These are phyloP conservation scores for Cryptococcus wingfieldii DNA, from an alignment of 1,284 basidiomycete species.

Conservation along the genomic window DNA sequence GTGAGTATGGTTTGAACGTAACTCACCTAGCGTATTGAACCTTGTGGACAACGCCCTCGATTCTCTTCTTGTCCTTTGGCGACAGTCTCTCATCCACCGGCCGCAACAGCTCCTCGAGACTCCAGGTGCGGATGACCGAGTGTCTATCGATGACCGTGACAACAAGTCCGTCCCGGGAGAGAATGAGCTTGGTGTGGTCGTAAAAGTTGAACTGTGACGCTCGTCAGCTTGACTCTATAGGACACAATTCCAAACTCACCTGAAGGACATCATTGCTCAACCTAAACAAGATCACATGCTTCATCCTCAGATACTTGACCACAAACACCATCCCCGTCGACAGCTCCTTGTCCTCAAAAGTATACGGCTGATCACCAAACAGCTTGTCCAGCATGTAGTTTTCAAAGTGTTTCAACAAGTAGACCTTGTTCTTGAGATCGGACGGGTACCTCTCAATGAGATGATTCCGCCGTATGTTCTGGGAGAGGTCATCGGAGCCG, in stretches of 20 bases:
- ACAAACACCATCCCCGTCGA: conserved; percentile 88
- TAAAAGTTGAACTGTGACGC: conserved; percentile 88
- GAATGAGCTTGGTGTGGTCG: conserved; percentile 91
- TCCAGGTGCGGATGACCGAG: conserved; percentile 71
- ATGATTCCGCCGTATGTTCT: conserved; percentile 43
- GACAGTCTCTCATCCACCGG: conserved; percentile 15
- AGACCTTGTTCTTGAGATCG: conserved; percentile 79
- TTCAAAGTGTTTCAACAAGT: conserved; percentile 87
- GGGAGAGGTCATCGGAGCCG: conserved; percentile 22
- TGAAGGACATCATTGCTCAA: conserved; percentile 89
- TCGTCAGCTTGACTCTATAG: not conserved
- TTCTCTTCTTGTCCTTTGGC: conserved; percentile 29
- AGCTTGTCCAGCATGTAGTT: conserved; percentile 84
- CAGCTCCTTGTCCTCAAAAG: conserved; percentile 64
- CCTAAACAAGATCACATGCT: conserved; percentile 94
- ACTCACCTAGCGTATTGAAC: conserved; percentile 42
- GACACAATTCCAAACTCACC: conserved; percentile 51
- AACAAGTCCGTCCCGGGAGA: conserved; percentile 71
- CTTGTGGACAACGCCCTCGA: conserved; percentile 41
- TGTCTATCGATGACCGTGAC: conserved; percentile 88
- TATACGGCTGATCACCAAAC: conserved; percentile 74
- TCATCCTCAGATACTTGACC: conserved; percentile 92
- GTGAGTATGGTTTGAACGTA: not conserved
- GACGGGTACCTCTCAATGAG: conserved; percentile 32
- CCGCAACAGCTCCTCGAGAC: conserved; percentile 66